Percentiles rank a stretch among this genome's conserved stretches.
phyloP scores from a whole-genome alignment of 352 stramenopile species.

The Phytophthora cactorum region DNA sequence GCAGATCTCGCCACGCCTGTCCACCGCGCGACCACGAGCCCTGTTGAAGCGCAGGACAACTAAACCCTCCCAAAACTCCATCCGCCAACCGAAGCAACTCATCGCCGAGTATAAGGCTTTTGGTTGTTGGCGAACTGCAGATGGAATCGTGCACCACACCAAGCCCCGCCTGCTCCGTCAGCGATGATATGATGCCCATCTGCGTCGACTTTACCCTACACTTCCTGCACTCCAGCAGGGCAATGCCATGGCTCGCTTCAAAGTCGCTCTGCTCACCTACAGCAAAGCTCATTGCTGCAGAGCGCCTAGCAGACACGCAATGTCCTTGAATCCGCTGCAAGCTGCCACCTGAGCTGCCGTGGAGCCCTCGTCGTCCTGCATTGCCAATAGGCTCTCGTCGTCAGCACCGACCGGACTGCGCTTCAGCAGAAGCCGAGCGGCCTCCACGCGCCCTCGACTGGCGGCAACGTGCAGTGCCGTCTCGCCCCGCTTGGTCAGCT shows the following conservation, averaged over 20 bases:
- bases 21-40: too few species aligned
- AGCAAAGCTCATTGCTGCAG: background rate
- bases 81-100: too few species aligned
- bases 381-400: slow-evolving; percentile 15
- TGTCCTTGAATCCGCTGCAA: slow-evolving; percentile 26
- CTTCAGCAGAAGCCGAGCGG: slow-evolving; percentile 30
- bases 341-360: slow-evolving; percentile 36
- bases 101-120: too few species aligned
- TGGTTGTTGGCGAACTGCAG: background rate
- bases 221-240: background rate
- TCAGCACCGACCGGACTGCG: background rate
- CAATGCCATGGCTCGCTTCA: background rate
- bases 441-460: slow-evolving; percentile 31
- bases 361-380: slow-evolving; percentile 30
- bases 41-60: too few species aligned
- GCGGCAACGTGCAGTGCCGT: slow-evolving; percentile 49
- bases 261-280: background rate
- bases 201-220: background rate
- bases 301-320: slow-evolving; percentile 33
- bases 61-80: too few species aligned
- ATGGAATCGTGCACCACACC: background rate
- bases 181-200: slow-evolving; percentile 10
- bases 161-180: background rate
- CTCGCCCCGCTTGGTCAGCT: slow-evolving; percentile 36
- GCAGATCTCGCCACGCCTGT: too few species aligned